phyloP scores from a whole-genome alignment of 2,329 filamentous ascomycete genomes.

The Aureobasidium namibiae region DNA sequence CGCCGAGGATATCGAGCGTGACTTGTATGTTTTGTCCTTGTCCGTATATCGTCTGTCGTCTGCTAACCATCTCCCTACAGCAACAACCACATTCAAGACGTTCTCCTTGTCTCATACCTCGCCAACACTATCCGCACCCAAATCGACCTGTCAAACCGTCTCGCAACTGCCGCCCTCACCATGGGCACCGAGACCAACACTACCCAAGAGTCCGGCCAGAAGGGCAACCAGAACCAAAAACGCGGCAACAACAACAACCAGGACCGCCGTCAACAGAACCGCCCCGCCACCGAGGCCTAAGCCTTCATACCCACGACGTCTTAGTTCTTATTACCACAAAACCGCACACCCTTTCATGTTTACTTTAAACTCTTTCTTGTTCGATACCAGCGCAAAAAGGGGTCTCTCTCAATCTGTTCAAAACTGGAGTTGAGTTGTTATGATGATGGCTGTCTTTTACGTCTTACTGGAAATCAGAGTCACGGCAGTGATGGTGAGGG shows the following conservation, averaged over 20 bases:
- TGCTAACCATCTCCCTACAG: conserved; percentile 30
- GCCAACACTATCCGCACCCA: conserved; percentile 98
- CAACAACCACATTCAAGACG: conserved; percentile 99
- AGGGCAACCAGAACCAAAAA: conserved; percentile 16
- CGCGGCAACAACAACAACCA: conserved; percentile 16
- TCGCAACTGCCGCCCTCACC: conserved; percentile 58
- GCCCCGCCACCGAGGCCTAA: conserved; percentile 15
- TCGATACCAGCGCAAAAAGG: background rate
- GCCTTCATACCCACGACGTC: background rate
- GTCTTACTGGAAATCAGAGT: conserved; percentile 9
- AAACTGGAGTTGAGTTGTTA: conserved; percentile 8
- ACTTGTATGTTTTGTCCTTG: conserved; percentile 56
- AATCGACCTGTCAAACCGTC: conserved; percentile 92
- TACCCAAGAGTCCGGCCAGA: conserved; percentile 14
- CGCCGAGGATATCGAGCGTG: conserved; percentile 78
- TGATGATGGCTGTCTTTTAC: conserved; percentile 10
- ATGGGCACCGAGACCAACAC: conserved; percentile 31
- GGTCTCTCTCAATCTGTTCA: background rate
- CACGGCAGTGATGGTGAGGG: conserved; percentile 2
- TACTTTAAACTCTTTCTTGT: conserved; percentile 5
- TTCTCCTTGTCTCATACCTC: conserved; percentile 94
- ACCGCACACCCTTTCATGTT: background rate
- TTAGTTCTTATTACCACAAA: background rate
- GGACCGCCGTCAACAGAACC: conserved; percentile 15
- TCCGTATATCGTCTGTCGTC: background rate